Conservation (phyloP, 2,329 filamentous ascomycete genomes). For the Alternaria alternata region DNA sequence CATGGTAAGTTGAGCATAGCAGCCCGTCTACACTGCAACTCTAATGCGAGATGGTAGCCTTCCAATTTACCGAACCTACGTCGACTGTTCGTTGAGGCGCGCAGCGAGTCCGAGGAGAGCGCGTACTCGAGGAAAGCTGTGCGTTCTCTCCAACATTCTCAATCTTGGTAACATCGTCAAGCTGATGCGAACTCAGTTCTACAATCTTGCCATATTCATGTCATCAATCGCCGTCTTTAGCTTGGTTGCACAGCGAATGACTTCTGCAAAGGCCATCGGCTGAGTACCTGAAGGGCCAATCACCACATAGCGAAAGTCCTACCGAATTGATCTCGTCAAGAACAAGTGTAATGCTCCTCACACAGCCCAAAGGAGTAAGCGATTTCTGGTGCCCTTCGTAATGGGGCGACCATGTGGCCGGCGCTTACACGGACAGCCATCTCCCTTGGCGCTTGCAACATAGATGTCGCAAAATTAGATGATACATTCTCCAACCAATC, state of each 20-base stretch:
- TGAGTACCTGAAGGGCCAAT: neutral
- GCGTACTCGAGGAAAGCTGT: slow-evolving; percentile 93
- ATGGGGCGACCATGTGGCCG: neutral
- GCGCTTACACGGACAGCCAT: neutral
- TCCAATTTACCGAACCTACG: slow-evolving; percentile 92
- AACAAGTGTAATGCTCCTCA: neutral
- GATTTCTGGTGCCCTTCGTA: neutral
- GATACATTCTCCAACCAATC: neutral
- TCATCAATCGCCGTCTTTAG: slow-evolving; percentile 95
- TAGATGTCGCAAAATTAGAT: neutral
- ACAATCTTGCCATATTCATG: slow-evolving; percentile 96
- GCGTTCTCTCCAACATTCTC: slow-evolving; percentile 46
- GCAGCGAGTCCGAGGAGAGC: slow-evolving; percentile 92
- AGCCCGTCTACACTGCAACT: neutral
- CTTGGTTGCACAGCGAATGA: slow-evolving; percentile 87
- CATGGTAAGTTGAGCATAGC: slow-evolving; percentile 24
- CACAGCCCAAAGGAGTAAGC: neutral
- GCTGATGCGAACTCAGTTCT: slow-evolving; percentile 71
- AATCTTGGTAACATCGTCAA: neutral
- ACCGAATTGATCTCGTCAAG: neutral
- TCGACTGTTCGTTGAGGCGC: slow-evolving; percentile 91
- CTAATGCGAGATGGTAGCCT: slow-evolving; percentile 53
- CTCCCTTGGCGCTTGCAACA: neutral
- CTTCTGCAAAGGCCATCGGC: slow-evolving; percentile 35
- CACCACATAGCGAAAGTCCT: neutral